Percentiles rank a stretch among this genome's conserved stretches.
These are phyloP conservation scores for Leishmania arabica DNA, from an alignment of 208 protist species.

Conservation along the genomic window DNA sequence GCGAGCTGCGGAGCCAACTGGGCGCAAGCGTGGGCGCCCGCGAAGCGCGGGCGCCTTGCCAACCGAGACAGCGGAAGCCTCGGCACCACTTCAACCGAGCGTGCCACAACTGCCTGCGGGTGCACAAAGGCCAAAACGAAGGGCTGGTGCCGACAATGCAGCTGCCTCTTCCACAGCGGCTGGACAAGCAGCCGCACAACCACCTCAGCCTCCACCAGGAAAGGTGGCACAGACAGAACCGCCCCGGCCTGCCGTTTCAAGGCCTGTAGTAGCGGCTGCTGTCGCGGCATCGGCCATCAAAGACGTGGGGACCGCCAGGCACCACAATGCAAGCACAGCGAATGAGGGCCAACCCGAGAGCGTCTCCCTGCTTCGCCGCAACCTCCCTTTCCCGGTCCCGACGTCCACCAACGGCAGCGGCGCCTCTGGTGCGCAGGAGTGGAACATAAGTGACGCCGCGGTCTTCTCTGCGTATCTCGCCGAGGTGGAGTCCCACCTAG, in stretches of 20 bases:
- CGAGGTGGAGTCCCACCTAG: slow-evolving; percentile 32
- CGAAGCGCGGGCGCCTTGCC: not conserved
- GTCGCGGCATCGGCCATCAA: not conserved
- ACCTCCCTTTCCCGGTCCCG: not conserved
- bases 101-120: not conserved
- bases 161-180: not conserved
- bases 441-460: slow-evolving; percentile 11
- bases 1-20: not conserved
- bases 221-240: not conserved
- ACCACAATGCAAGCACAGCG: not conserved
- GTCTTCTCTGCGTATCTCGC: slow-evolving; percentile 40
- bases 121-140: not conserved
- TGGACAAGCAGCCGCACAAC: not conserved
- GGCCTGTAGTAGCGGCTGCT: not conserved
- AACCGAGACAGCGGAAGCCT: not conserved
- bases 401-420: not conserved
- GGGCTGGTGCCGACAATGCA: not conserved
- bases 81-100: not conserved
- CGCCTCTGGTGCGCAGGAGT: not conserved
- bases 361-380: not conserved
- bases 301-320: not conserved
- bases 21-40: slow-evolving; percentile 4
- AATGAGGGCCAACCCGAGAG: not conserved
- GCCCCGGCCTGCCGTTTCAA: not conserved
- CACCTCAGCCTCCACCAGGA: not conserved